Base-by-base conservation (phyloP, 805 yeast species). In the Ogataea ganodermae region DNA sequence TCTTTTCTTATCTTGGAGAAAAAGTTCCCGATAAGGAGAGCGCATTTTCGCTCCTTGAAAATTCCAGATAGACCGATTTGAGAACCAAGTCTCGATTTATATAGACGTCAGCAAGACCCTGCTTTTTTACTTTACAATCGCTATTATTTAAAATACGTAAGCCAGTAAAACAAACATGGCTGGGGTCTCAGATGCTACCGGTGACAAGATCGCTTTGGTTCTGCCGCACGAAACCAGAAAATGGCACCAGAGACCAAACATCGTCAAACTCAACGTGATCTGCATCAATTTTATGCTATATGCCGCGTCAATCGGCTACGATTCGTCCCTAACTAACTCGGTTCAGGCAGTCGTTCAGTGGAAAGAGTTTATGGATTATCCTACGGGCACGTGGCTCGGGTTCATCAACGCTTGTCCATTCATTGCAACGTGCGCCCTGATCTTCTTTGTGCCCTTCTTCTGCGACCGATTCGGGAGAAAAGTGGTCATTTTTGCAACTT, bases 181-280 rank as follows among this genome's bases (percentile, higher is more conserved):
- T 6, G 48, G 44, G 22, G 31, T 40, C 23, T 22, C 45, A 8
- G 27, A 45, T 22, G n/a, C 45, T 13, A 44, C 54, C 18, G 58
- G 58, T 18, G 56, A 52, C 28, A 49, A 47, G 20, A 47, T 54
- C 43, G 50, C 52, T 1, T 39, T 45, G 1, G 45, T 44, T 5
- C 46, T 54, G 10, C 58, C 58, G 7, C 23, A 28, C 7, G 58
- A 54, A 13, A 30, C 21, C 14, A 44, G 58, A 36, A 51, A 45
- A 47, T 54, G 58, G 58, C 48, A 54, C 37, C 50, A 54, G 33
- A 49, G 58, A 39, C 56, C 52, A 16, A 54, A 54, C 45, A 35
- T 54, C 8, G 21, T 47, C 10, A 54, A 42, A 28, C 45, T 54
- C 20, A 41, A 54, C 42, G 3, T 50, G 7, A 42, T 44, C 14